These are phyloP conservation scores for Candida sp. DNA, from an alignment of 1,139 yeast species.

Conservation along the genomic window DNA sequence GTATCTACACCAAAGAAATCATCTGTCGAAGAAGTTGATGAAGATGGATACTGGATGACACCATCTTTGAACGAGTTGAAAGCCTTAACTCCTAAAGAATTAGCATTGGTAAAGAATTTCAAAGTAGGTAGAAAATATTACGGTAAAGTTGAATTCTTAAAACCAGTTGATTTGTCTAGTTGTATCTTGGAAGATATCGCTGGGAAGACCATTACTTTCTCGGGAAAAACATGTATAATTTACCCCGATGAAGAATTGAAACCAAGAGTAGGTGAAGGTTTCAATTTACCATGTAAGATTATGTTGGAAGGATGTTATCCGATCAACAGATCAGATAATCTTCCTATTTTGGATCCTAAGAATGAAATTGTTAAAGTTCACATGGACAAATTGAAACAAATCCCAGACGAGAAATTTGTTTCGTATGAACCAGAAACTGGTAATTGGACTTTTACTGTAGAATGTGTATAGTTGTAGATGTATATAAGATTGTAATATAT, in stretches of 20 bases:
- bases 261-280: slow-evolving; percentile 76
- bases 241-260: slow-evolving; percentile 63
- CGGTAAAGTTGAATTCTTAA: slow-evolving; percentile 73
- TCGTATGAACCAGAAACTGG: slow-evolving; percentile 81
- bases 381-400: slow-evolving; percentile 59
- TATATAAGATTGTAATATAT: slow-evolving; percentile 3
- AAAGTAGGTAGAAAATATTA: slow-evolving; percentile 76
- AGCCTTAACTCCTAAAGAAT: slow-evolving; percentile 55
- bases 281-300: slow-evolving; percentile 72
- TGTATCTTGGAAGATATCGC: slow-evolving; percentile 60
- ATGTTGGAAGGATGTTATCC: slow-evolving; percentile 82
- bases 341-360: slow-evolving; percentile 75
- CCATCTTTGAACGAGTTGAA: slow-evolving; percentile 69
- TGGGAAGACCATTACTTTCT: slow-evolving; percentile 63
- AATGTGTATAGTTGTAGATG: slow-evolving; percentile 19
- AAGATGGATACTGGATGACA: slow-evolving; percentile 81
- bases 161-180: slow-evolving; percentile 80
- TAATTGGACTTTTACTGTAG: slow-evolving; percentile 70
- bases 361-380: slow-evolving; percentile 72
- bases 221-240: slow-evolving; percentile 58
- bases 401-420: slow-evolving; percentile 61
- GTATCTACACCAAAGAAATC: slow-evolving; percentile 18
- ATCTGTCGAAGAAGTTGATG: slow-evolving; percentile 42
- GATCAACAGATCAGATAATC: slow-evolving; percentile 63
- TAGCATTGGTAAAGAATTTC: slow-evolving; percentile 63